A percentile compares a stretch with the other conserved stretches of the same genome.
phyloP scores from a whole-genome alignment of 129 eudicot species.

The Heracleum sosnowskyi region DNA sequence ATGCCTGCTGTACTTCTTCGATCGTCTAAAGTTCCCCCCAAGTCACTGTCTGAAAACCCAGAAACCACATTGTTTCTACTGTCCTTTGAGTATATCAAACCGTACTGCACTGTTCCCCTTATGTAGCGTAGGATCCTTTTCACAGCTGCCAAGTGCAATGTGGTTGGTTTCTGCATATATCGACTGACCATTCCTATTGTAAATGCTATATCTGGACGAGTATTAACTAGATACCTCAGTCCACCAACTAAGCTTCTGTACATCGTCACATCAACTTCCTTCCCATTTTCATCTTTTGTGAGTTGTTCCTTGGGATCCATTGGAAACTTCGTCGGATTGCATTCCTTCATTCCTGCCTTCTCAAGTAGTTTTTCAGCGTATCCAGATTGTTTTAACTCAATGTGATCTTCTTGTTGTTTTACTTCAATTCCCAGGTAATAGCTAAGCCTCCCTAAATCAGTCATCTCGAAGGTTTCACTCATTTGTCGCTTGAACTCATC shows the following conservation, averaged over 20 bases:
- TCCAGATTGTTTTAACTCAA: not conserved
- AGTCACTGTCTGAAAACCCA: conserved; percentile 6
- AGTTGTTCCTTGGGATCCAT: conserved; percentile 1
- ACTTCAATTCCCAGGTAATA: not conserved
- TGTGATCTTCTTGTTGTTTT: not conserved
- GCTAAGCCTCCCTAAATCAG: not conserved
- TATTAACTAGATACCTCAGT: not conserved
- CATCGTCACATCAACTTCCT: not conserved
- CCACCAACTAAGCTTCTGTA: conserved; percentile 16
- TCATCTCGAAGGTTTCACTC: too few relatives aligned
- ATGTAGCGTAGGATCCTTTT: conserved; percentile 4
- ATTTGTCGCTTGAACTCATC: too few relatives aligned
- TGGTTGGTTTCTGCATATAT: not conserved
- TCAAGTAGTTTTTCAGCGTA: not conserved
- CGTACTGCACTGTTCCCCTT: not conserved
- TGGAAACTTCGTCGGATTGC: not conserved
- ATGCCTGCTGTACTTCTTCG: not conserved
- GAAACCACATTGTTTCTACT: not conserved
- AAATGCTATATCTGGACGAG: conserved; percentile 6
- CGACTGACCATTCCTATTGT: not conserved
- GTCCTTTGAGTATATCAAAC: not conserved
- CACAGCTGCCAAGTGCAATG: not conserved
- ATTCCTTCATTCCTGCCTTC: not conserved
- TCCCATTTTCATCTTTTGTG: not conserved
- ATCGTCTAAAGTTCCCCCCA: not conserved